Evolutionary conservation across 352 stramenopile genomes (phyloP).

Genomic region (Phytophthora lateralis): DNA sequence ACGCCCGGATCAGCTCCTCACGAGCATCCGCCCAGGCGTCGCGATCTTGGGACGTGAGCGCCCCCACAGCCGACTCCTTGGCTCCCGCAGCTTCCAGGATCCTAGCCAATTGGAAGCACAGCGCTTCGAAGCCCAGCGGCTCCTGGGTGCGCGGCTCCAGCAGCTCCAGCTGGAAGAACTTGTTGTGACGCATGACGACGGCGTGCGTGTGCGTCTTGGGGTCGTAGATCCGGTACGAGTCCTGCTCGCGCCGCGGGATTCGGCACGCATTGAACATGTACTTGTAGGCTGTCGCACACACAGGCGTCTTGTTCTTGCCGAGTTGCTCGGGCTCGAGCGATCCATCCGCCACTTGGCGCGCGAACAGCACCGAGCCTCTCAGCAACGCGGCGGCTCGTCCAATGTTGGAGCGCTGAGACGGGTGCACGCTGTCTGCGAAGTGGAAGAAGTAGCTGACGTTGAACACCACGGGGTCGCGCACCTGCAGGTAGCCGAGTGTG

Average conservation of each 20-base stretch:
- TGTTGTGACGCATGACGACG: slow-evolving; percentile 88
- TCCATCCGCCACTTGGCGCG: slow-evolving; percentile 87
- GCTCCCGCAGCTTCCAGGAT: slow-evolving; percentile 59
- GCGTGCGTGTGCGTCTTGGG: slow-evolving; percentile 84
- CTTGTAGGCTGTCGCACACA: slow-evolving; percentile 94
- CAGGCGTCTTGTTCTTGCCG: slow-evolving; percentile 86
- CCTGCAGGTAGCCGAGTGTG: slow-evolving; percentile 73
- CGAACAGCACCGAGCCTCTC: slow-evolving; percentile 88
- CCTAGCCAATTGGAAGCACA: slow-evolving; percentile 59
- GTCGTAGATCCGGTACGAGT: slow-evolving; percentile 92
- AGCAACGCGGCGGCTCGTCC: slow-evolving; percentile 85
- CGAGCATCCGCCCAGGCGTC: slow-evolving; percentile 82
- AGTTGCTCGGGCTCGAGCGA: slow-evolving; percentile 88
- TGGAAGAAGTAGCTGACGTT: slow-evolving; percentile 93
- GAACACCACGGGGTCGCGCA: slow-evolving; percentile 83
- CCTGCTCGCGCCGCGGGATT: slow-evolving; percentile 78
- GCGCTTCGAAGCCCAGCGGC: slow-evolving; percentile 60
- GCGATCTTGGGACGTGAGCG: slow-evolving; percentile 72
- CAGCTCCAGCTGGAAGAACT: slow-evolving; percentile 73
- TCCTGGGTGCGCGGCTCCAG: slow-evolving; percentile 42
- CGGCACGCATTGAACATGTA: slow-evolving; percentile 97
- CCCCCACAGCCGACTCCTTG: slow-evolving; percentile 60
- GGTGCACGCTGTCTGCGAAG: slow-evolving; percentile 69
- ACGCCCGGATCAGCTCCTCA: slow-evolving; percentile 61
- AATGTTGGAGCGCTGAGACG: slow-evolving; percentile 63